These are phyloP conservation scores for Larix kaempferi DNA, from an alignment of 75 land plant genomes.

Conservation along the genomic window DNA sequence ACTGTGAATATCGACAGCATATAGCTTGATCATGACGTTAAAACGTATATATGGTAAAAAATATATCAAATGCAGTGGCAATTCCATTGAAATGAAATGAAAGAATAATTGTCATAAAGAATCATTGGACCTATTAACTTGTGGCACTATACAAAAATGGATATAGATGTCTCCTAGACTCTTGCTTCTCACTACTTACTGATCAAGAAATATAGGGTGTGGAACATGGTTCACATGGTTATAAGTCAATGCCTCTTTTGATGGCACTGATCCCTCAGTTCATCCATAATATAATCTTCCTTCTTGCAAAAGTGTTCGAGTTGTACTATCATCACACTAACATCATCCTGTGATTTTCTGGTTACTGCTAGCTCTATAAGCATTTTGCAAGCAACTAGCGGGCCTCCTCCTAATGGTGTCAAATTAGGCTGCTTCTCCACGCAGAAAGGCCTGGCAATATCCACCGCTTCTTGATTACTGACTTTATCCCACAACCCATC, in stretches of 20 bases:
- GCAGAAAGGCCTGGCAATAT: conserved; percentile 19
- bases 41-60: too few relatives aligned
- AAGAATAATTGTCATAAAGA: not conserved
- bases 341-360: conserved; percentile 58
- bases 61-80: too few relatives aligned
- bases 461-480: conserved; percentile 93
- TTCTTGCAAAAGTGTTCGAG: conserved; percentile 21
- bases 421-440: not conserved
- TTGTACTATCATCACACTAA: conserved; percentile 61
- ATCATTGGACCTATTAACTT: not conserved
- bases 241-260: too few relatives aligned
- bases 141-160: not conserved
- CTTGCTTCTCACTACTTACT: too few relatives aligned
- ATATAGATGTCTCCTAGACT: not conserved
- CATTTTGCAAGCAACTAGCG: conserved; percentile 45
- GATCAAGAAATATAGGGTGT: too few relatives aligned
- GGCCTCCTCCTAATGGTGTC: not conserved
- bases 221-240: too few relatives aligned
- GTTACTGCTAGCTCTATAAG: conserved; percentile 42
- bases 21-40: too few relatives aligned
- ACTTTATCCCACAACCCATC: conserved; percentile 87
- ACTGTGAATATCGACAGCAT: too few relatives aligned
- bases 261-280: conserved; percentile 1
- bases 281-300: conserved; percentile 13
- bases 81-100: not conserved